Evolutionary conservation across 306 rosid species (phyloP), one percentile per base, ranked within the genome.

Genomic region (Cyamopsis tetragonoloba): DNA sequence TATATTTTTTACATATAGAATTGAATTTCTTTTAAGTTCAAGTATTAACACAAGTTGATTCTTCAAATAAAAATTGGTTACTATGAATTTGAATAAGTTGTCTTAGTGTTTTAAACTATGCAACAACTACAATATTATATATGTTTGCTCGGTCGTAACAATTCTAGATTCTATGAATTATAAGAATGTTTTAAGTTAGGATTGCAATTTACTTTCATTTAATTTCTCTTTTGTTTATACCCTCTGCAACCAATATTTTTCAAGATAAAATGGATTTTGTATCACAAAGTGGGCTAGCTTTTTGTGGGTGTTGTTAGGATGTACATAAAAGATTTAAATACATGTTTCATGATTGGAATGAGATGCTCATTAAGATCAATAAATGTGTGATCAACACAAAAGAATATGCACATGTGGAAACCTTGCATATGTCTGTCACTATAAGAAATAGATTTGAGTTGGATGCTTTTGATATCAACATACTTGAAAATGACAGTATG

Each of bases 241-340:
- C 32, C 31, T 48, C 15, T 72, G 80, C 84, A 93, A 97, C 86
- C 68, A 70, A 80, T 71, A 88, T 93, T 79, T 73, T 93, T 77
- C 79, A 73, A 73, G 78, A n/a, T n/a, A n/a, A 90, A 57, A 39
- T 79, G 73, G 75, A 80, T 66, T 69, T 49, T 24, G 77, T 78
- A 23, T 78, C 96, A 2, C 88, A 88, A 74, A 77, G 98, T 89
- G 27, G 93, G 90, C 23, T 88, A 86, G 86, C 90, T 93, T 59
- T 91, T 93, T 64, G 91, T 88, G 17, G 98, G 98, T 6, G 68
- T 88, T 32, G 93, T 88, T 19, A 91, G 93, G 67, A 85, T 88
- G 59, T 90, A 81, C 76, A 88, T 92, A 0, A 88, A 77, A 63
- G 84, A 88, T 77, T 80, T 67, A 92, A 93, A 26, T 89, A 80